phyloP scores from a whole-genome alignment of 1,284 basidiomycete genomes.

The Leccinum angustisporum region DNA sequence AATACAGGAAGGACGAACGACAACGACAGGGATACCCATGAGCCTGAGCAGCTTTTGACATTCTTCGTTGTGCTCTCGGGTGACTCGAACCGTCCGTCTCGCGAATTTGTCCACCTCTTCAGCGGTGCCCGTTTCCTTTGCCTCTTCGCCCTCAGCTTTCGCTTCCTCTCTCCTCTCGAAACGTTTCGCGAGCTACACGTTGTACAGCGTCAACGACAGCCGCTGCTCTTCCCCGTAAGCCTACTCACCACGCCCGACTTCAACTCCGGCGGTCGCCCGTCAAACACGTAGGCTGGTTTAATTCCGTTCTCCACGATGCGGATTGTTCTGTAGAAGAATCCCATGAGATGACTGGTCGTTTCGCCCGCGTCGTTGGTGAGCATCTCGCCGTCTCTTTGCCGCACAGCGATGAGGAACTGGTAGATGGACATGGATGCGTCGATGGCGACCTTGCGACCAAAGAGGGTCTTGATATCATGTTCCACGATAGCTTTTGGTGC shows the following conservation, averaged over 20 bases:
- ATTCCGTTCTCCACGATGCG: slow-evolving; percentile 99
- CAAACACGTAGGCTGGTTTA: slow-evolving; percentile 98
- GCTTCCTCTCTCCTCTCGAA: slow-evolving; percentile 91
- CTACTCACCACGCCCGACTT: slow-evolving; percentile 91
- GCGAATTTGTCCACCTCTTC: slow-evolving; percentile 93
- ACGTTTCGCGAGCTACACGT: slow-evolving; percentile 81
- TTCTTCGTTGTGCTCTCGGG: slow-evolving; percentile 95
- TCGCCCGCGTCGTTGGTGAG: slow-evolving; percentile 96
- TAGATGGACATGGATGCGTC: slow-evolving; percentile 97
- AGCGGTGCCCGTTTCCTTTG: slow-evolving; percentile 89
- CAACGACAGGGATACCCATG: slow-evolving; percentile 97
- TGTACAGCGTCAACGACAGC: slow-evolving; percentile 3
- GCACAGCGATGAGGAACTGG: slow-evolving; percentile 97
- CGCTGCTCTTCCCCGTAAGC: too few relatives aligned
- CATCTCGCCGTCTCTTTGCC: slow-evolving; percentile 95
- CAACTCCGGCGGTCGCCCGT: slow-evolving; percentile 96
- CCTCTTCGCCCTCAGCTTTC: slow-evolving; percentile 92
- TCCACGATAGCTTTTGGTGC: slow-evolving; percentile 87
- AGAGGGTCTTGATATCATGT: slow-evolving; percentile 95
- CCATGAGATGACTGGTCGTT: slow-evolving; percentile 97
- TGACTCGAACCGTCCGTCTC: slow-evolving; percentile 92
- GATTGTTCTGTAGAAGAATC: slow-evolving; percentile 96
- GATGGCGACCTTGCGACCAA: slow-evolving; percentile 97
- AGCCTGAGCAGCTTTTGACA: slow-evolving; percentile 84
- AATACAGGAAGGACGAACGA: slow-evolving; percentile 63